Percentiles rank a stretch among this genome's conserved stretches.
phyloP scores from a whole-genome alignment of 2,329 filamentous ascomycete genomes.

The Ascosphaera apis region DNA sequence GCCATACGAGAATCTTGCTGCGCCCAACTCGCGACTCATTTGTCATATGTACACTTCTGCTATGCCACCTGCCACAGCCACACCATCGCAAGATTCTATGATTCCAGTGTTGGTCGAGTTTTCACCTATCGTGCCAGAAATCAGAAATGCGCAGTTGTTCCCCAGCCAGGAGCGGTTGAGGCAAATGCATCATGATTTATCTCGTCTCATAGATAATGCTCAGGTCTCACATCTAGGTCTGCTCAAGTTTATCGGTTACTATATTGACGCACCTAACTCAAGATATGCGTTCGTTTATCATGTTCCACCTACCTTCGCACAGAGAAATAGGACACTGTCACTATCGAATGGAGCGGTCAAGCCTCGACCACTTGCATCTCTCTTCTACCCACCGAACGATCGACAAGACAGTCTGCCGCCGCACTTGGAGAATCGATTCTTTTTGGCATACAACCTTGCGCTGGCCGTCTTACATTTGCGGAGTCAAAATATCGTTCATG shows the following conservation, averaged over 20 bases:
- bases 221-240: slow-evolving; percentile 19
- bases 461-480: slow-evolving; percentile 34
- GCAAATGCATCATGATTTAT: slow-evolving; percentile 16
- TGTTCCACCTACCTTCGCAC: slow-evolving; percentile 23
- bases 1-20: slow-evolving; percentile 20
- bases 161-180: slow-evolving; percentile 13
- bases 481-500: slow-evolving; percentile 32
- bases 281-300: slow-evolving; percentile 39
- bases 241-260: slow-evolving; percentile 27
- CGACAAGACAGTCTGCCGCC: slow-evolving; percentile 21
- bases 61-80: slow-evolving; percentile 11
- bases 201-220: slow-evolving; percentile 19
- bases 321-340: slow-evolving; percentile 8
- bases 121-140: slow-evolving; percentile 18
- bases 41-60: slow-evolving; percentile 18
- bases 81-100: slow-evolving; percentile 12
- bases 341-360: slow-evolving; percentile 8
- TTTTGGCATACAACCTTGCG: slow-evolving; percentile 34
- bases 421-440: slow-evolving; percentile 39
- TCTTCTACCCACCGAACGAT: slow-evolving; percentile 20
- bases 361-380: slow-evolving; percentile 19
- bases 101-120: slow-evolving; percentile 21
- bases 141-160: slow-evolving; percentile 10
- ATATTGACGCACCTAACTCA: slow-evolving; percentile 30
- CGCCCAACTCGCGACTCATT: slow-evolving; percentile 18